phyloP scores from a whole-genome alignment of 345 rosid genomes.

The Camelina hispida region DNA sequence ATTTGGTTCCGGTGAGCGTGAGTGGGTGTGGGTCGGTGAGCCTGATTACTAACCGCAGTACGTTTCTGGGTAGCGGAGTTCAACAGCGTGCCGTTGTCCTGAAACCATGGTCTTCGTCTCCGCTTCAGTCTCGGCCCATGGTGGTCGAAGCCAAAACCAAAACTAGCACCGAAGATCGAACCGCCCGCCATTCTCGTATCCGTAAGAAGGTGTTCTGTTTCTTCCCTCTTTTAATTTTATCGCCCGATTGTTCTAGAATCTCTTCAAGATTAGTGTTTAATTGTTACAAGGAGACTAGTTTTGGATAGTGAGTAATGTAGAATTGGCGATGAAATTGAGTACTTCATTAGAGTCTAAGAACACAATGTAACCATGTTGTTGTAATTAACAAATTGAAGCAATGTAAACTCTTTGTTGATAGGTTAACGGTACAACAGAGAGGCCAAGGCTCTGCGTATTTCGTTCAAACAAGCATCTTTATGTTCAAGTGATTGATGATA shows the following conservation, averaged over 20 bases:
- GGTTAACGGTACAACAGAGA: constrained; percentile 84
- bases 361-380: neutral
- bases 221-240: neutral
- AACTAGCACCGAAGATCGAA: constrained; percentile 71
- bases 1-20: no score
- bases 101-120: constrained; percentile 35
- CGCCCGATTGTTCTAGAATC: neutral
- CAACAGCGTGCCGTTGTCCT: constrained; percentile 45
- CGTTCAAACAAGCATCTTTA: constrained; percentile 93
- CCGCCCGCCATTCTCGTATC: constrained; percentile 86
- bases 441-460: constrained; percentile 83
- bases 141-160: constrained; percentile 66
- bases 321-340: constrained; percentile 4
- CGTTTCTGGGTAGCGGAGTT: constrained; percentile 39
- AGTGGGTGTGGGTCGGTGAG: constrained; percentile 44
- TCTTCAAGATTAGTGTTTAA: neutral
- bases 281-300: neutral
- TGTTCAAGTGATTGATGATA: constrained; percentile 94
- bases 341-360: neutral
- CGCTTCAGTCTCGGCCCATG: constrained; percentile 37
- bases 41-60: constrained; percentile 37
- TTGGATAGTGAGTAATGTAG: no score
- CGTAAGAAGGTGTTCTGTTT: constrained; percentile 79
- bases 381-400: no score
- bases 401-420: constrained; percentile 27